Conservation (phyloP, 2,329 filamentous ascomycete species). For the Fusarium solani-melongenae region DNA sequence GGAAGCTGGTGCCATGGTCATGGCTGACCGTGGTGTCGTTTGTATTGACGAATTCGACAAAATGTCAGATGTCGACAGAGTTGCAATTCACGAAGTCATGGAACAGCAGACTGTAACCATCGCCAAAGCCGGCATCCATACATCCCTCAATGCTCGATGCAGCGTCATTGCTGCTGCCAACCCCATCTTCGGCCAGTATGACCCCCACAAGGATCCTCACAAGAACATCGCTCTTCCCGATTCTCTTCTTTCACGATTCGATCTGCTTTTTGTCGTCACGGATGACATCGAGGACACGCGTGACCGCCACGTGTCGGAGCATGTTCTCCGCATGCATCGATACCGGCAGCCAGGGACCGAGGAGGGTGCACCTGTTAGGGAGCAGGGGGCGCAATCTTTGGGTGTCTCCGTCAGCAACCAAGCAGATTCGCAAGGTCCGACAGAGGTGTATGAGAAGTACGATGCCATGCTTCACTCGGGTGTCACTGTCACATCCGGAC, state of each 20-base stretch:
- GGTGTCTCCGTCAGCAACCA: constrained; percentile 88
- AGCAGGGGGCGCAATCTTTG: constrained; percentile 84
- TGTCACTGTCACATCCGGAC: constrained; percentile 79
- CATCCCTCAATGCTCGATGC: constrained; percentile 94
- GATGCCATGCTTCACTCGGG: constrained; percentile 96
- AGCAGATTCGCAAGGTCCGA: constrained; percentile 76
- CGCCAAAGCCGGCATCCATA: constrained; percentile 98
- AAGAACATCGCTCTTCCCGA: constrained; percentile 98
- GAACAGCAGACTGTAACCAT: constrained; percentile 99
- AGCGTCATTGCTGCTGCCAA: constrained; percentile 97
- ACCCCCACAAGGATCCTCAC: constrained; percentile 98
- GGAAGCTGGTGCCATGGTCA: constrained; percentile 98
- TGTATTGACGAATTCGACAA: constrained; percentile 99
- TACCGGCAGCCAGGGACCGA: constrained; percentile 94
- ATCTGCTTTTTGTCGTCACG: constrained; percentile 96
- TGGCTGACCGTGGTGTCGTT: constrained; percentile 94
- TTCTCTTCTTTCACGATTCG: constrained; percentile 96
- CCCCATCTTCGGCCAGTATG: constrained; percentile 97
- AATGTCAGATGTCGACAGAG: constrained; percentile 98
- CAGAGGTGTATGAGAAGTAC: constrained; percentile 95
- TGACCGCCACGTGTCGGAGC: constrained; percentile 92
- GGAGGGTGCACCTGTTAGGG: constrained; percentile 93
- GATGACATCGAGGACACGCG: constrained; percentile 97
- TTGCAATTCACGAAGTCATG: constrained; percentile 99
- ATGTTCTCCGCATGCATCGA: constrained; percentile 96